phyloP scores from a whole-genome alignment of 352 stramenopile genomes.

The Peronospora tabacina region DNA sequence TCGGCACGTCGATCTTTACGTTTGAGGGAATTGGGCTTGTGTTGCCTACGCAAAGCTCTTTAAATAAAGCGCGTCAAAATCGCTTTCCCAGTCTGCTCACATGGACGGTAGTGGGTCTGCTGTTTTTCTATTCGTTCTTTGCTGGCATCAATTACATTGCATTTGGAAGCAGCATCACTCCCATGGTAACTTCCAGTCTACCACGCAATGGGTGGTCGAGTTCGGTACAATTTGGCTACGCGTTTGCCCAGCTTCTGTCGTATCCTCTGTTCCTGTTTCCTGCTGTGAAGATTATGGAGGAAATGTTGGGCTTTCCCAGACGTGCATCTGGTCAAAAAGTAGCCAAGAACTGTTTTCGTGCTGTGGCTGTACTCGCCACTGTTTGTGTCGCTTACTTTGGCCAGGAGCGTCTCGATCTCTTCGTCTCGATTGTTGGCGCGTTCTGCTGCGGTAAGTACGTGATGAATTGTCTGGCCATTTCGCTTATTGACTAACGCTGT shows the following conservation, averaged over 20 bases:
- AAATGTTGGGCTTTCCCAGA: conserved; percentile 67
- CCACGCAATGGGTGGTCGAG: conserved; percentile 65
- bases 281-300: conserved; percentile 78
- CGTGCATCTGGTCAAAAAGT: conserved; percentile 60
- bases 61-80: conserved; percentile 54
- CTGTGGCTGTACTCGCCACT: conserved; percentile 53
- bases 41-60: conserved; percentile 57
- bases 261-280: conserved; percentile 79
- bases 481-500: conserved; percentile 3
- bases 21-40: conserved; percentile 81
- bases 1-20: conserved; percentile 72
- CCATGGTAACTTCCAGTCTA: conserved; percentile 69
- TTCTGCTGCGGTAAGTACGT: conserved; percentile 66
- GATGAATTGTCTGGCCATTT: not conserved
- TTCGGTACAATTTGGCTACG: conserved; percentile 74
- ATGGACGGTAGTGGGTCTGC: conserved; percentile 55
- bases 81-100: conserved; percentile 55
- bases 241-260: conserved; percentile 63
- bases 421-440: conserved; percentile 74
- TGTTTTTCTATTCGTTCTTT: conserved; percentile 82
- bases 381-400: conserved; percentile 71
- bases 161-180: conserved; percentile 51
- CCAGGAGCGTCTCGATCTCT: conserved; percentile 63
- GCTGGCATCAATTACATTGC: conserved; percentile 71
- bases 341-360: conserved; percentile 68